Percentiles rank a stretch among this genome's conserved stretches.
Conservation (phyloP, 139 green algal genomes). For the Closterium sp. region DNA sequence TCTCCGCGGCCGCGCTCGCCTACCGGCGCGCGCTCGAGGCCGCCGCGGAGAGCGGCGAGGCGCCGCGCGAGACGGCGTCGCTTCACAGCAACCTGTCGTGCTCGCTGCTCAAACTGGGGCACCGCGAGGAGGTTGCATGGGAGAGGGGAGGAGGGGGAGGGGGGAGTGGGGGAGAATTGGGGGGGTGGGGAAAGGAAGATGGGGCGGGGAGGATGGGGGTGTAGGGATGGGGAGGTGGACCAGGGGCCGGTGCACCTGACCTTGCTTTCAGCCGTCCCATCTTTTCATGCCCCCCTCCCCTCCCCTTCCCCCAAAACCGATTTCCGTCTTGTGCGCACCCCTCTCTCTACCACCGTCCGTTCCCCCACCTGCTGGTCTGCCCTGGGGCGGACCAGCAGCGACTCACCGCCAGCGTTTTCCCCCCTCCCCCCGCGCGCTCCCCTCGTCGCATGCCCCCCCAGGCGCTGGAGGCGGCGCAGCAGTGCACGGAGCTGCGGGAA, state of each 20-base stretch:
- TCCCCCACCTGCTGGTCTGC: too few relatives aligned
- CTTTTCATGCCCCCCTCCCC: too few relatives aligned
- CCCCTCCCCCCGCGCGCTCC: too few relatives aligned
- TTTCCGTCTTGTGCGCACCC: too few relatives aligned
- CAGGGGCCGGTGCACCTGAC: too few relatives aligned
- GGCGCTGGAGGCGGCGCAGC: neutral
- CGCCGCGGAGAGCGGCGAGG: neutral
- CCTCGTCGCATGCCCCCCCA: neutral
- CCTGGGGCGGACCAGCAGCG: too few relatives aligned
- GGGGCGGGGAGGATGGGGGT: too few relatives aligned
- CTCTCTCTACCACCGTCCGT: too few relatives aligned
- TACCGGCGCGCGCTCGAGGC: neutral
- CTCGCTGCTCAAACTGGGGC: slow-evolving; percentile 12
- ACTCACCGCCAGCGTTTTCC: neutral
- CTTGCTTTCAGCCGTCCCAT: too few relatives aligned
- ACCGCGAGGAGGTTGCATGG: neutral
- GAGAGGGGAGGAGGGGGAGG: neutral
- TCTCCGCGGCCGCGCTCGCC: neutral
- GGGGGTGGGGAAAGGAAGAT: neutral
- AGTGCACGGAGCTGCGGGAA: slow-evolving; percentile 1
- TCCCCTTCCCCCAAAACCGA: too few relatives aligned
- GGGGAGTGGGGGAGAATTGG: neutral
- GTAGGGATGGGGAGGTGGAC: neutral
- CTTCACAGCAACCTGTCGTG: slow-evolving; percentile 31
- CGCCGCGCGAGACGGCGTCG: neutral